These are phyloP conservation scores for Scytalidium lignicola DNA, from an alignment of 2,329 filamentous ascomycete genomes.

Conservation along the genomic window DNA sequence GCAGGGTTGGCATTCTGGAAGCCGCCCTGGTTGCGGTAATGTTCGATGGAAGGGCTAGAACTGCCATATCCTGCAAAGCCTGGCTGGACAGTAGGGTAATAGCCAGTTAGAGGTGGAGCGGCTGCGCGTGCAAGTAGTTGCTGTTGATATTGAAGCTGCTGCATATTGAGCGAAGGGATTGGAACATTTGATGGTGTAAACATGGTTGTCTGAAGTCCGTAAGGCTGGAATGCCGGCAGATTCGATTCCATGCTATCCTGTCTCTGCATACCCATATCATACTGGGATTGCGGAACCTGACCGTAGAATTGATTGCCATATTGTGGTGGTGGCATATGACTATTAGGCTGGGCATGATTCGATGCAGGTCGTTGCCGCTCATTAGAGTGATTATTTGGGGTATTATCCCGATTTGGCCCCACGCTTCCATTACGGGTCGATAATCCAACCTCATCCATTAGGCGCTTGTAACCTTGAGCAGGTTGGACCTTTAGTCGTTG, in stretches of 20 bases:
- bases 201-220: constrained; percentile 46
- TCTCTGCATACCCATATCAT: constrained; percentile 50
- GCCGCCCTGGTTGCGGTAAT: constrained; percentile 47
- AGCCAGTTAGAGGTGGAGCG: constrained; percentile 50
- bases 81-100: constrained; percentile 50
- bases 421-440: constrained; percentile 55
- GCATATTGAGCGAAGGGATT: constrained; percentile 44
- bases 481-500: constrained; percentile 88
- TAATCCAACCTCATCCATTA: constrained; percentile 97
- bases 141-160: constrained; percentile 55
- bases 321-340: constrained; percentile 34
- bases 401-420: constrained; percentile 27
- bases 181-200: constrained; percentile 42
- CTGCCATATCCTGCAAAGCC: constrained; percentile 49
- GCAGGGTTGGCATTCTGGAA: constrained; percentile 48
- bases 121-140: constrained; percentile 47
- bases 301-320: constrained; percentile 50
- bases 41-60: constrained; percentile 45
- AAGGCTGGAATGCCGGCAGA: constrained; percentile 45
- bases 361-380: constrained; percentile 53
- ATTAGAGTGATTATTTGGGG: constrained; percentile 32
- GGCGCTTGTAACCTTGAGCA: constrained; percentile 91
- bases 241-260: constrained; percentile 48
- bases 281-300: constrained; percentile 38
- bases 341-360: constrained; percentile 42